Conservation (phyloP, 768 basidiomycete genomes). For the Mycena maculata region DNA sequence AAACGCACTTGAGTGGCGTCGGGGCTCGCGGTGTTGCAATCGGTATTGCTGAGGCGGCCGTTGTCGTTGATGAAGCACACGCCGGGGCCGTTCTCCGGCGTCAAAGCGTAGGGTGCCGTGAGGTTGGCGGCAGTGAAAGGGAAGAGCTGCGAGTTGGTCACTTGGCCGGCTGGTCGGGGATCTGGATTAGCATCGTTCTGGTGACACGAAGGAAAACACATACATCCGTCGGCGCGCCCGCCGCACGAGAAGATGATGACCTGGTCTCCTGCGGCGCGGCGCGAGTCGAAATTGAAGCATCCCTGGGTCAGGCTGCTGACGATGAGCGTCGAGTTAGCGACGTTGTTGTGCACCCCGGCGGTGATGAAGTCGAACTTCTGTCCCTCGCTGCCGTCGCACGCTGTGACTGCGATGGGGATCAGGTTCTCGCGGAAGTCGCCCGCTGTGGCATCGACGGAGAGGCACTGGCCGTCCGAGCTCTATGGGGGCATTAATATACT, state of each 20-base stretch:
- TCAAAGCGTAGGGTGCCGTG: conserved; percentile 25
- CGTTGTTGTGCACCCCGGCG: conserved; percentile 45
- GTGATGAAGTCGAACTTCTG: conserved; percentile 50
- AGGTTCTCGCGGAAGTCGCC: conserved; percentile 47
- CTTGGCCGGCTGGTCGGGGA: conserved; percentile 12
- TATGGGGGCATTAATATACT: neutral
- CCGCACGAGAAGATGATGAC: conserved; percentile 36
- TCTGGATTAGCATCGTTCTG: neutral
- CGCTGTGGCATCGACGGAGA: conserved; percentile 42
- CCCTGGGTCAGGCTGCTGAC: conserved; percentile 42
- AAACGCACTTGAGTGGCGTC: conserved; percentile 17
- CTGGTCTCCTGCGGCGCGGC: conserved; percentile 33
- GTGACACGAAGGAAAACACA: neutral
- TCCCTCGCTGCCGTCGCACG: conserved; percentile 42
- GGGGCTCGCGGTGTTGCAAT: conserved; percentile 24
- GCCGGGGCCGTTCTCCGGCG: conserved; percentile 17
- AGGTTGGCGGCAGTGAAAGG: conserved; percentile 28
- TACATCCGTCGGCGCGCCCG: conserved; percentile 33
- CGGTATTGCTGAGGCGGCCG: conserved; percentile 25
- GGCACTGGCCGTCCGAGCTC: conserved; percentile 38
- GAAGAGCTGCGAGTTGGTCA: conserved; percentile 33
- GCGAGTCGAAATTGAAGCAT: conserved; percentile 32
- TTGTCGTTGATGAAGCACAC: conserved; percentile 30
- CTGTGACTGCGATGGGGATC: conserved; percentile 42
- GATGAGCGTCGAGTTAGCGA: conserved; percentile 41